Evolutionary conservation across 2,329 filamentous ascomycete species (phyloP).

Genomic region (Sclerotinia borealis): DNA sequence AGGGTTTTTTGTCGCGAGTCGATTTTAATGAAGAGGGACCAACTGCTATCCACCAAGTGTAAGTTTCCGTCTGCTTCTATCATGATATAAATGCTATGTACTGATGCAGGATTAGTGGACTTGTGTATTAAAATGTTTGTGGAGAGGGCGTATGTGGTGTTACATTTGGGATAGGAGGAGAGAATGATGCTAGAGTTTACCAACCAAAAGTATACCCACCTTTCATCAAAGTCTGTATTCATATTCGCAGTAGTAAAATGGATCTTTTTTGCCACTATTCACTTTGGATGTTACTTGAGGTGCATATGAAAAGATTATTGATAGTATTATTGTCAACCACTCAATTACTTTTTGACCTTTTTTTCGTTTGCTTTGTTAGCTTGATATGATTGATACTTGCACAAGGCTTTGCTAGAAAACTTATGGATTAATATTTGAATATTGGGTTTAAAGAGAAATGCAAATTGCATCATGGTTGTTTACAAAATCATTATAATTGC

Average conservation of each 20-base stretch:
- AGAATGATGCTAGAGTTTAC: slow-evolving; percentile 2
- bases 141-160: neutral
- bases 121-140: slow-evolving; percentile 6
- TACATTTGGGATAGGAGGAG: neutral
- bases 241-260: slow-evolving; percentile 1
- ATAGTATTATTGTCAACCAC: too few relatives aligned
- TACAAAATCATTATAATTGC: neutral
- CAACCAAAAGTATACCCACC: slow-evolving; percentile 9
- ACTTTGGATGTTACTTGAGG: neutral
- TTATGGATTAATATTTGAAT: neutral
- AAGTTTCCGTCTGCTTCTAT: slow-evolving; percentile 17
- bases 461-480: too few relatives aligned
- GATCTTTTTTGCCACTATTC: neutral
- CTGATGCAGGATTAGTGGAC: slow-evolving; percentile 4
- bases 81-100: neutral
- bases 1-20: slow-evolving; percentile 61
- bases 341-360: neutral
- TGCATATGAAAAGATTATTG: neutral
- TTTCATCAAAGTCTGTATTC: neutral
- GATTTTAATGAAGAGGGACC: slow-evolving; percentile 34
- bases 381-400: too few relatives aligned
- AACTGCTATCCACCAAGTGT: slow-evolving; percentile 33
- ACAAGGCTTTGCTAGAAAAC: too few relatives aligned
- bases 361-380: neutral
- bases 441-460: neutral